phyloP scores from a whole-genome alignment of 192 early-diverging fungal genomes.

The Martensiomyces pterosporus region DNA sequence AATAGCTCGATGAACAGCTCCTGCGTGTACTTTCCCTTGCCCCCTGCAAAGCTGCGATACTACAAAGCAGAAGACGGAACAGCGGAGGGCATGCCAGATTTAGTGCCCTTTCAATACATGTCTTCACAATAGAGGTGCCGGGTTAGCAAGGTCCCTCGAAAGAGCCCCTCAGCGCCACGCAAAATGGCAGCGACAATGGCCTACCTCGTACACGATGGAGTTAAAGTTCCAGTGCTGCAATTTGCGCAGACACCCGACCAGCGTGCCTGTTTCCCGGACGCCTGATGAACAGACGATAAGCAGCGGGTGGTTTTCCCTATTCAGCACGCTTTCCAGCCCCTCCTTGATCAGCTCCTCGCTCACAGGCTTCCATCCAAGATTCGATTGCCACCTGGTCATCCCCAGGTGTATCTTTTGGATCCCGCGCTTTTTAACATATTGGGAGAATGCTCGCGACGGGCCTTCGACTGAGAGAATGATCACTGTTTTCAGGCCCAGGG shows the following conservation, averaged over 20 bases:
- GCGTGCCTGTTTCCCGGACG: constrained; percentile 87
- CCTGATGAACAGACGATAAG: constrained; percentile 92
- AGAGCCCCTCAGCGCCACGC: too few relatives aligned
- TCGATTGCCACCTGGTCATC: constrained; percentile 64
- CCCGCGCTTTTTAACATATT: constrained; percentile 68
- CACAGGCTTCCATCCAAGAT: constrained; percentile 81
- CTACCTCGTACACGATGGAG: constrained; percentile 88
- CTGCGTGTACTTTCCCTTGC: constrained; percentile 77
- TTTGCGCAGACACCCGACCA: constrained; percentile 90
- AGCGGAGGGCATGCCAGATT: too few relatives aligned
- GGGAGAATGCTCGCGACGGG: constrained; percentile 67
- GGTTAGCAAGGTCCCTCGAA: too few relatives aligned
- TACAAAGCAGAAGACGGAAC: too few relatives aligned
- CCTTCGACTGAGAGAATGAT: constrained; percentile 80
- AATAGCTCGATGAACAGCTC: constrained; percentile 97
- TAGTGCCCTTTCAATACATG: too few relatives aligned
- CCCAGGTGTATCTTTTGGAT: constrained; percentile 68
- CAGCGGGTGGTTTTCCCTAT: constrained; percentile 79
- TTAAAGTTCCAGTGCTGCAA: constrained; percentile 97
- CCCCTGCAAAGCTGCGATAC: constrained; percentile 92
- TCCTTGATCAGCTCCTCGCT: constrained; percentile 96
- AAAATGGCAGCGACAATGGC: not conserved
- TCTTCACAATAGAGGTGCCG: too few relatives aligned
- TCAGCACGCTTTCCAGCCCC: constrained; percentile 79
- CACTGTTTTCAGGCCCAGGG: constrained; percentile 72